phyloP scores from a whole-genome alignment of 306 rosid genomes.

The Oemleria cerasiformis region DNA sequence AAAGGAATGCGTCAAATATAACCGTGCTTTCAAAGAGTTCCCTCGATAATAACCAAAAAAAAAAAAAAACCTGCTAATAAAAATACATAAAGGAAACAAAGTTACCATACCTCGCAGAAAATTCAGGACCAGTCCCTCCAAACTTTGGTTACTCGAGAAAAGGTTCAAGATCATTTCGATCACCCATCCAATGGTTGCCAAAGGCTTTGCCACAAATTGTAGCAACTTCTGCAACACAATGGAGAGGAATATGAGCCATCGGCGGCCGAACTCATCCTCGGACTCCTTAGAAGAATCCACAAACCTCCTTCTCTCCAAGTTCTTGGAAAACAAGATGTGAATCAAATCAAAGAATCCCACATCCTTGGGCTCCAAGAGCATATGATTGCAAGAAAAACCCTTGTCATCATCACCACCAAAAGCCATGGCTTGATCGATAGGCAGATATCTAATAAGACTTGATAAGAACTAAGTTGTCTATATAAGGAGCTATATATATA shows the following conservation, averaged over 20 bases:
- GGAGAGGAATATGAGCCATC: slow-evolving; percentile 65
- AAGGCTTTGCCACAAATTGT: slow-evolving; percentile 32
- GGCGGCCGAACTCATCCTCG: slow-evolving; percentile 32
- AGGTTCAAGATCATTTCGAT: slow-evolving; percentile 48
- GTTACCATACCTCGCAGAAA: slow-evolving; percentile 38
- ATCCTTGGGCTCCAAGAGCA: slow-evolving; percentile 57
- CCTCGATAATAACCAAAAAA: too few relatives aligned
- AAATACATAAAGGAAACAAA: background rate
- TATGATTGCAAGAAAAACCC: slow-evolving; percentile 39
- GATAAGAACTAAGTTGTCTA: too few relatives aligned
- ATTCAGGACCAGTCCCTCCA: slow-evolving; percentile 32
- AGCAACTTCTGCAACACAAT: slow-evolving; percentile 46
- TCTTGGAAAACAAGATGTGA: slow-evolving; percentile 33
- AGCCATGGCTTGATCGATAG: background rate
- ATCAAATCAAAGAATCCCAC: slow-evolving; percentile 51
- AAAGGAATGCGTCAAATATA: too few relatives aligned
- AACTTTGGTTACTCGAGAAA: slow-evolving; percentile 34
- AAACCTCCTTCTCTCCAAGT: slow-evolving; percentile 38
- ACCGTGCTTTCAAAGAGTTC: too few relatives aligned
- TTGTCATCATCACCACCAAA: slow-evolving; percentile 30
- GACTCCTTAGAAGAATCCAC: slow-evolving; percentile 35
- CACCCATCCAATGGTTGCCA: slow-evolving; percentile 37
- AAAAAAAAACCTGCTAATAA: too few relatives aligned
- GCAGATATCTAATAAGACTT: background rate
- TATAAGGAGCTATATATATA: too few relatives aligned